These are phyloP conservation scores for Arctium lappa DNA, from an alignment of 129 eudicot species.

Conservation along the genomic window DNA sequence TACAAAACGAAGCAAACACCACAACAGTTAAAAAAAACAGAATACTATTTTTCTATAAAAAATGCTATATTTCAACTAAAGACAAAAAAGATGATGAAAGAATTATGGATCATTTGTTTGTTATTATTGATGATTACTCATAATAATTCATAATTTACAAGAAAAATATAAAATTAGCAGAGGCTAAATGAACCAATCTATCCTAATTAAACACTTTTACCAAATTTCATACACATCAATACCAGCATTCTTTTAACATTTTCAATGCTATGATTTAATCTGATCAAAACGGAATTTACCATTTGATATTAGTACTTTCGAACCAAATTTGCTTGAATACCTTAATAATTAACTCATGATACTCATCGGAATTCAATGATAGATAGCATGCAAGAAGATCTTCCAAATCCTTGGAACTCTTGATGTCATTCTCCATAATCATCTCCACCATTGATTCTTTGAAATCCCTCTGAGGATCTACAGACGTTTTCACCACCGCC, in stretches of 20 bases:
- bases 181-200: background rate
- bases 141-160: background rate
- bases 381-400: conserved; percentile 81
- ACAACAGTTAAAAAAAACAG: too few species aligned
- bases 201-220: background rate
- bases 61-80: too few species aligned
- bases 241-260: background rate
- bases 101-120: background rate
- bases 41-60: too few species aligned
- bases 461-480: conserved; percentile 58
- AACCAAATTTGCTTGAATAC: conserved; percentile 87
- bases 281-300: background rate
- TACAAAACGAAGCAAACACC: too few species aligned
- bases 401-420: conserved; percentile 62
- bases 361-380: conserved; percentile 62
- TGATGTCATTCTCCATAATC: conserved; percentile 62
- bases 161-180: background rate
- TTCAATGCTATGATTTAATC: background rate
- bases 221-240: background rate
- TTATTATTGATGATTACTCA: background rate
- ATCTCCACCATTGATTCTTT: conserved; percentile 88
- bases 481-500: conserved; percentile 58
- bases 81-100: background rate
- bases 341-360: conserved; percentile 63
- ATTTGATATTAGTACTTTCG: conserved; percentile 30